Base-by-base conservation (phyloP, 768 basidiomycete genomes). In the Mycena capillaripes region DNA sequence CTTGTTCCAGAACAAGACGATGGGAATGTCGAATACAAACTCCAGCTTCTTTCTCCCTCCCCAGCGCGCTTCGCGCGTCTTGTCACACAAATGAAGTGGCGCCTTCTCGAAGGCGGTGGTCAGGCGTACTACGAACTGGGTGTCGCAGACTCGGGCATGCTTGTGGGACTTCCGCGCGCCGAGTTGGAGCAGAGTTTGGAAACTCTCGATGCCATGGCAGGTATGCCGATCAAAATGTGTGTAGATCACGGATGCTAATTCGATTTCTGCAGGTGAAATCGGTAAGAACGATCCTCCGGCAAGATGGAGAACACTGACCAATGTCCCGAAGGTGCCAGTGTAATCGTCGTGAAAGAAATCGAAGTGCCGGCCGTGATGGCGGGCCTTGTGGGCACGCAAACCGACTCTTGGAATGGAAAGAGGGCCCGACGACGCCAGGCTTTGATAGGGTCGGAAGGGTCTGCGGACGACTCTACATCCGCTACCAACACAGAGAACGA, bases 1-100 rank as follows among this genome's bases (percentile, higher is more conserved):
- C 89, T 96, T 10, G 89, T 91, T 7, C 93, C 95, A 1, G 95
- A 96, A 78, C 87, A 88, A 23, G 95, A 96, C 77, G 85, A 93
- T 82, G 96, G 96, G 11, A 97, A 96, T 77, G 91, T 98, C 70
- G 96, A 98, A 82, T 98, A 98, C 86, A 98, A 98, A 82, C 89
- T 97, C 38, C 95, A 96, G 80, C 91, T 97, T 25, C 88, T 96
- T 46, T 86, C 91, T 58, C 95, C 96, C 0, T 87, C 93, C 17
- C 89, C 90, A 0, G 87, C 90, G 5, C 94, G 95, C 56, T 95
- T 95, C 75, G 88, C 89, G 4, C 90, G 92, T 70, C 92, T 99
- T 25, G 94, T 96, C 66, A 98, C 97, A 0, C 97, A 98, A 82
- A 90, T 98, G 82, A 97, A 97, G 78, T 98, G 97, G 97, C 90